phyloP scores from a whole-genome alignment of 2,329 filamentous ascomycete species.

The Aurifilum marmelostoma region DNA sequence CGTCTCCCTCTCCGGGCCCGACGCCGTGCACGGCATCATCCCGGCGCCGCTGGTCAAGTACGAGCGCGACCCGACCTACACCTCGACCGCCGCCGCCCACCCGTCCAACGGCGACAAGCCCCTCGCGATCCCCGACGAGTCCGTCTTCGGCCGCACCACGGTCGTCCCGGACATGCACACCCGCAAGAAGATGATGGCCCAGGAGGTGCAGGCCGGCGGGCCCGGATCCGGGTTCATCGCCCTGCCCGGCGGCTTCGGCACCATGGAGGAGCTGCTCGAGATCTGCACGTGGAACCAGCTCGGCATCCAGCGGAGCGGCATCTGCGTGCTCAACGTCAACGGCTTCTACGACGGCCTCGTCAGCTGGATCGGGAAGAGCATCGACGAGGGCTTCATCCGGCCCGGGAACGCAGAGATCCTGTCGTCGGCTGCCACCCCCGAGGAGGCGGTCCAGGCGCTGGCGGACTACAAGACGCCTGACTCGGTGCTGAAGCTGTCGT shows the following conservation, averaged over 20 bases:
- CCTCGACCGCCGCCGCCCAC: constrained; percentile 44
- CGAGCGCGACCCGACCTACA: constrained; percentile 68
- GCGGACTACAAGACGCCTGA: constrained; percentile 74
- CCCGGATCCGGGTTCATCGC: constrained; percentile 88
- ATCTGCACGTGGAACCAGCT: constrained; percentile 94
- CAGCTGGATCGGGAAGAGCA: constrained; percentile 76
- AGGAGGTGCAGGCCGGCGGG: constrained; percentile 79
- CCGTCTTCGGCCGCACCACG: constrained; percentile 79
- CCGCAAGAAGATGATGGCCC: constrained; percentile 91
- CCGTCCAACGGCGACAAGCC: constrained; percentile 40
- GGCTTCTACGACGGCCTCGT: constrained; percentile 92
- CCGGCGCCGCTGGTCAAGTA: constrained; percentile 80
- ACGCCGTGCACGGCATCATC: constrained; percentile 90
- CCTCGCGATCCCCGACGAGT: constrained; percentile 64
- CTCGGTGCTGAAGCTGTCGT: constrained; percentile 79
- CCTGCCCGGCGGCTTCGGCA: constrained; percentile 87
- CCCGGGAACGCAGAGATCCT: constrained; percentile 74
- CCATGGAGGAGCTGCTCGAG: constrained; percentile 93
- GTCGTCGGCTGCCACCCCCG: constrained; percentile 73
- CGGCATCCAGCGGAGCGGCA: constrained; percentile 81
- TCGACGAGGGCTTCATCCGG: constrained; percentile 77
- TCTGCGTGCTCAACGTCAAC: constrained; percentile 83
- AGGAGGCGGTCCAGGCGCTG: constrained; percentile 73
- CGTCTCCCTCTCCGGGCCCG: constrained; percentile 78
- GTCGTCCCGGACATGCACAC: constrained; percentile 96